Evolutionary conservation across 1,284 basidiomycete genomes (phyloP).

Genomic region (Schizophyllum amplum): DNA sequence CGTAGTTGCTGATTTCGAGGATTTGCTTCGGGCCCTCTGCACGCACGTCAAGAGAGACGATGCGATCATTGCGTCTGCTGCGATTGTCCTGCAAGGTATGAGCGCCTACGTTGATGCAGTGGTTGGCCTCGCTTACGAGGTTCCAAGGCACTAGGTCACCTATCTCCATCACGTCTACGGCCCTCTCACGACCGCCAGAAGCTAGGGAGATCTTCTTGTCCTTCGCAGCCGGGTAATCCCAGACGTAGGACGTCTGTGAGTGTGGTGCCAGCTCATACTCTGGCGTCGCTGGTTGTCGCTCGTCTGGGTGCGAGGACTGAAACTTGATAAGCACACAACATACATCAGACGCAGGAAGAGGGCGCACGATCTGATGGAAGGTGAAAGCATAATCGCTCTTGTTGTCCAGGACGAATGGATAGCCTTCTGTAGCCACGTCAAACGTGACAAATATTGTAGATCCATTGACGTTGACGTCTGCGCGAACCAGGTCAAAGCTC

Average conservation of each 20-base stretch:
- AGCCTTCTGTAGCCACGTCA: slow-evolving; percentile 59
- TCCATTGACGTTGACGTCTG: slow-evolving; percentile 80
- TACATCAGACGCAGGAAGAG: no score
- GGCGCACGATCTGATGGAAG: slow-evolving; percentile 65
- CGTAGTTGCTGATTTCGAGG: slow-evolving; percentile 83
- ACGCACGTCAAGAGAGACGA: slow-evolving; percentile 87
- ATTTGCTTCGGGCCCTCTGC: slow-evolving; percentile 87
- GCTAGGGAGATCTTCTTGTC: slow-evolving; percentile 77
- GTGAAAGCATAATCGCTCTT: slow-evolving; percentile 70
- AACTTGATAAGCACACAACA: no score
- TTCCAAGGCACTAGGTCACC: slow-evolving; percentile 88
- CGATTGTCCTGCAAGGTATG: slow-evolving; percentile 3
- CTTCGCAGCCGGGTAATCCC: slow-evolving; percentile 87
- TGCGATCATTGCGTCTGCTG: slow-evolving; percentile 49
- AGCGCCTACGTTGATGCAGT: background rate
- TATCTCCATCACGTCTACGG: slow-evolving; percentile 94
- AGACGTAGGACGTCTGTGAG: slow-evolving; percentile 69
- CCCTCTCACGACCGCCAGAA: slow-evolving; percentile 60
- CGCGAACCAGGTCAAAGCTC: slow-evolving; percentile 52
- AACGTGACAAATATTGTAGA: slow-evolving; percentile 87
- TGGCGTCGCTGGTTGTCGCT: slow-evolving; percentile 23
- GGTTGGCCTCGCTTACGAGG: slow-evolving; percentile 48
- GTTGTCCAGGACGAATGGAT: slow-evolving; percentile 93
- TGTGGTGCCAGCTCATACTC: slow-evolving; percentile 49
- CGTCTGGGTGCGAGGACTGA: slow-evolving; percentile 22